A percentile compares a stretch with the other conserved stretches of the same genome.
These are phyloP conservation scores for Pestalotiopsis sp. DNA, from an alignment of 2,329 filamentous ascomycete species.

Conservation along the genomic window DNA sequence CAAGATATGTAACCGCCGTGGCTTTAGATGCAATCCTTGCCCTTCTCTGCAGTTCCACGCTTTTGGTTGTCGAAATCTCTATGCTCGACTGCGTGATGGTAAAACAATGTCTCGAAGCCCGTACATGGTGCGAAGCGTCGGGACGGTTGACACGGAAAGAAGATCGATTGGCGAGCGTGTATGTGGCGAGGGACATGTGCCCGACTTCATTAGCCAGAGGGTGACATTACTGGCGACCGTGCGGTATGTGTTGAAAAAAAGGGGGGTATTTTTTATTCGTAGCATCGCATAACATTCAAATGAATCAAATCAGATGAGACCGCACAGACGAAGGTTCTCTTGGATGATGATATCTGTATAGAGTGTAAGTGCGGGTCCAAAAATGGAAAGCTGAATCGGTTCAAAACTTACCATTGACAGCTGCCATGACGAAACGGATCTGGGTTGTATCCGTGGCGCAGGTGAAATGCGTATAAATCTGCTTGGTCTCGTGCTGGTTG, in stretches of 20 bases:
- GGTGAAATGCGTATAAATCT: conserved; percentile 99
- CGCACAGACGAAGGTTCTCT: conserved; percentile 95
- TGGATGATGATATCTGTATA: conserved; percentile 95
- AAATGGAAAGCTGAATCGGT: neutral
- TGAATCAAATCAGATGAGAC: conserved; percentile 80
- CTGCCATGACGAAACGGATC: conserved; percentile 99
- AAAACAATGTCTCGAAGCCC: conserved; percentile 22
- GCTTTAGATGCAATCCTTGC: conserved; percentile 29
- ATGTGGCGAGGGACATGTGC: conserved; percentile 23
- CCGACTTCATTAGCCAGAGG: conserved; percentile 32
- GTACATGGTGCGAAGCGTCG: conserved; percentile 24
- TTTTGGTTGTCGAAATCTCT: conserved; percentile 21
- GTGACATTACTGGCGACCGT: conserved; percentile 30
- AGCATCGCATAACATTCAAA: conserved; percentile 57
- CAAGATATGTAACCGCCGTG: conserved; percentile 50
- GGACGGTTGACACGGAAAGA: conserved; percentile 28
- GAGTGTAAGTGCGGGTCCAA: conserved; percentile 3
- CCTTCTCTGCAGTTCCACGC: conserved; percentile 21
- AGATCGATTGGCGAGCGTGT: conserved; percentile 26
- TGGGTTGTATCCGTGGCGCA: conserved; percentile 98
- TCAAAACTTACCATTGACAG: conserved; percentile 83
- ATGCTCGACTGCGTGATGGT: conserved; percentile 16
- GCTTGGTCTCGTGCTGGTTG: conserved; percentile 99
- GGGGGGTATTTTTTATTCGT: conserved; percentile 16
- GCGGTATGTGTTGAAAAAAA: conserved; percentile 22